Evolutionary conservation across 768 basidiomycete genomes (phyloP), one percentile per base, ranked within the genome.

Genomic region (Mycena leptocephala): DNA sequence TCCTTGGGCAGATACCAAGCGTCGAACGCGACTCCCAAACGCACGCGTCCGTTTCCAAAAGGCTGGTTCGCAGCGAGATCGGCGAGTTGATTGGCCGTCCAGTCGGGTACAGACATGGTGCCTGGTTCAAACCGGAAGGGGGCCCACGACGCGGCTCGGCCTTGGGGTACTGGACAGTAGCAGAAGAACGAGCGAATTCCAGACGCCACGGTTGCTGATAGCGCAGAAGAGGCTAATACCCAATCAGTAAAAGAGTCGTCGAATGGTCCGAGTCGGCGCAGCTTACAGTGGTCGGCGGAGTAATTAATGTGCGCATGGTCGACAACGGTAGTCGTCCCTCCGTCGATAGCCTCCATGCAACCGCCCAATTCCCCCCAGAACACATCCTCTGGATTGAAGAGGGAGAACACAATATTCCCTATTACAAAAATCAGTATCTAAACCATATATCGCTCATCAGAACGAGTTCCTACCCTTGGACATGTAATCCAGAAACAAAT

Each of bases 121-220:
- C 28, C n/a, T 6, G 4, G 5, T 11, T 37, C 69, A 4, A 75
- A 56, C 14, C 39, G 13, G 11, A 72, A 62, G 32, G 77, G 77
- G 8, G 68, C 24, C 77, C 62, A 78, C 3, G 73, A 78, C 5
- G 68, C 28, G 14, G 35, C 65, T 0, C 18, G 33, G 1, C 2
- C 3, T n/a, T 26, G 20, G 13, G 43, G 46, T 3, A 70, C 35
- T 20, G 58, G 55, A 20, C 55, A 62, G 53, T 78, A 75, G 20
- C 77, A 70, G 70, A 75, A 78, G 24, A 41, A 70, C 20, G 77
- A 78, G 28, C 77, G 73, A 32, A 78, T 74, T n/a, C 77, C 77
- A 14, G 77, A 78, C 0, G 72, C 56, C 6, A 51, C 69, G 5
- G 68, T 71, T 5, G 77, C 77, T 2, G 63, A 66, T 6, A 78